Conservation (phyloP, 352 stramenopile genomes). For the Phytophthora syringae region DNA sequence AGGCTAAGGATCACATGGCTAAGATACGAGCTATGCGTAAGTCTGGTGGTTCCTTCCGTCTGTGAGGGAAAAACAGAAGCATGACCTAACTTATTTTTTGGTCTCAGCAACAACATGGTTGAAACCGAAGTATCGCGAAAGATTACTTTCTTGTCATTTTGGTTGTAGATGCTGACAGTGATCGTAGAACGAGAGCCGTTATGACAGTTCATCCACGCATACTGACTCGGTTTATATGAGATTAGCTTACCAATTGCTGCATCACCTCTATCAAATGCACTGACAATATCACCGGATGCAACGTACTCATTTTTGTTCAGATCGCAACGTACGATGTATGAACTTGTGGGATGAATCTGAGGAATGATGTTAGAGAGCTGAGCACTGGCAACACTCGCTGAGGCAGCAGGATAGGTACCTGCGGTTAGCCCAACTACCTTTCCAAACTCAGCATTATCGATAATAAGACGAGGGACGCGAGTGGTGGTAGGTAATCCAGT, state of each 20-base stretch:
- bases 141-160: slow-evolving; percentile 7
- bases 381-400: slow-evolving; percentile 7
- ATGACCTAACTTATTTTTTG: slow-evolving; percentile 5
- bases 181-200: slow-evolving; percentile 20
- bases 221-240: slow-evolving; percentile 23
- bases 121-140: slow-evolving; percentile 17
- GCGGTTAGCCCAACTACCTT: slow-evolving; percentile 16
- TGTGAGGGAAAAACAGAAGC: neutral
- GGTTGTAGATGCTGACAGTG: slow-evolving; percentile 20
- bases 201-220: slow-evolving; percentile 20
- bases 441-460: slow-evolving; percentile 25
- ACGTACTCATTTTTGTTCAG: slow-evolving; percentile 30
- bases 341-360: slow-evolving; percentile 13
- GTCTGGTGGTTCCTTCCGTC: neutral
- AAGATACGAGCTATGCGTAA: slow-evolving; percentile 9
- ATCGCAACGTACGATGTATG: slow-evolving; percentile 29
- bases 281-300: slow-evolving; percentile 8
- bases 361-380: slow-evolving; percentile 20
- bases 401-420: slow-evolving; percentile 18
- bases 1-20: slow-evolving; percentile 16
- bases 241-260: slow-evolving; percentile 9
- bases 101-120: slow-evolving; percentile 13
- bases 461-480: slow-evolving; percentile 22
- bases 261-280: slow-evolving; percentile 14
- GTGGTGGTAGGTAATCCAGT: slow-evolving; percentile 17